These are phyloP conservation scores for Yarrowia yakushimensis DNA, from an alignment of 805 yeast genomes.

Conservation along the genomic window DNA sequence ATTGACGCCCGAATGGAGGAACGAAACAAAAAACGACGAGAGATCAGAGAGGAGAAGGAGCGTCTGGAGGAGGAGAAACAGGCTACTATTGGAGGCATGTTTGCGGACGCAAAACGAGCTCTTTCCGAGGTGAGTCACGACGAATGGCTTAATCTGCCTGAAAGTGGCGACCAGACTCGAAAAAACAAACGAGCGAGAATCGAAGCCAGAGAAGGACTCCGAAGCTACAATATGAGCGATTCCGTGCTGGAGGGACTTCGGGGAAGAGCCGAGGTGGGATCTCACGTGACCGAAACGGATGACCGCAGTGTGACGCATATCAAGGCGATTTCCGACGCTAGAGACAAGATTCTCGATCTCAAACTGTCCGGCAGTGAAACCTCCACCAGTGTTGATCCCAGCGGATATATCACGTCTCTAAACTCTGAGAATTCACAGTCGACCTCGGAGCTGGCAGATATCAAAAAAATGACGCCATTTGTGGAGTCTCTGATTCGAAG, in stretches of 20 bases:
- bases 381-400: slow-evolving; percentile 37
- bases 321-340: slow-evolving; percentile 57
- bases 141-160: slow-evolving; percentile 83
- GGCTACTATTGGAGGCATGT: slow-evolving; percentile 48
- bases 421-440: slow-evolving; percentile 31
- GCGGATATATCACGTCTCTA: slow-evolving; percentile 45
- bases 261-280: slow-evolving; percentile 35
- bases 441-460: slow-evolving; percentile 49
- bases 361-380: slow-evolving; percentile 46
- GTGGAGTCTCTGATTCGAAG: slow-evolving; percentile 65
- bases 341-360: slow-evolving; percentile 55
- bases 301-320: slow-evolving; percentile 44
- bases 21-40: slow-evolving; percentile 34
- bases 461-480: slow-evolving; percentile 54
- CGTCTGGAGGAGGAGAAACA: slow-evolving; percentile 33
- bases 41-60: slow-evolving; percentile 33
- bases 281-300: slow-evolving; percentile 30
- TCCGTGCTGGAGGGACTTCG: slow-evolving; percentile 44
- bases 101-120: slow-evolving; percentile 64
- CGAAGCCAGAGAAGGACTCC: slow-evolving; percentile 56
- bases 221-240: slow-evolving; percentile 85
- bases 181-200: slow-evolving; percentile 69
- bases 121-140: slow-evolving; percentile 56
- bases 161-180: slow-evolving; percentile 81
- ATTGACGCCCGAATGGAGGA: slow-evolving; percentile 55